phyloP scores from a whole-genome alignment of 352 stramenopile species.

The Aphanomyces cochlioides region DNA sequence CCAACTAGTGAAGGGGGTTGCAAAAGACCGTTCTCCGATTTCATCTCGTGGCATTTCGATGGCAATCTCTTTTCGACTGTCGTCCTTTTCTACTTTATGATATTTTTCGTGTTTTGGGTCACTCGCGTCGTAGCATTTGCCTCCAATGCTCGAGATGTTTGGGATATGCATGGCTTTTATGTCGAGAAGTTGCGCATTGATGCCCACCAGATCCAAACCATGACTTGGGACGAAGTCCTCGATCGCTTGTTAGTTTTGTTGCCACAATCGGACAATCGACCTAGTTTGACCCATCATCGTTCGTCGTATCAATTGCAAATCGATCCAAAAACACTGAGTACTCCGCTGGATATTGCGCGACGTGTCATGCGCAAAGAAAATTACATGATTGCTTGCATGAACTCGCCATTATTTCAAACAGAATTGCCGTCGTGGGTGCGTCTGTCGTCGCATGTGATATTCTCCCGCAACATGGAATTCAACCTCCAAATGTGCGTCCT shows the following conservation, averaged over 20 bases:
- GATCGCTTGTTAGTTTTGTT: slow-evolving; percentile 73
- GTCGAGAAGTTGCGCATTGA: slow-evolving; percentile 88
- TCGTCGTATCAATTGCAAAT: slow-evolving; percentile 80
- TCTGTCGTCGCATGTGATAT: slow-evolving; percentile 73
- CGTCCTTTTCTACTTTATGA: slow-evolving; percentile 89
- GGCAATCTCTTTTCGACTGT: slow-evolving; percentile 44
- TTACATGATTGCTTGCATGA: slow-evolving; percentile 98
- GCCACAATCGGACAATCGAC: slow-evolving; percentile 50
- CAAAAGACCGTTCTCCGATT: slow-evolving; percentile 61
- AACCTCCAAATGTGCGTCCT: slow-evolving; percentile 95
- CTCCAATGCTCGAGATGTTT: slow-evolving; percentile 77
- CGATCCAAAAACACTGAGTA: slow-evolving; percentile 65
- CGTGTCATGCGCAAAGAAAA: slow-evolving; percentile 99
- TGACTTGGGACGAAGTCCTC: slow-evolving; percentile 89
- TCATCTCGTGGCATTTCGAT: slow-evolving; percentile 59
- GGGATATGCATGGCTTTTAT: slow-evolving; percentile 91
- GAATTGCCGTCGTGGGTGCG: slow-evolving; percentile 58
- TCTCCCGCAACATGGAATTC: slow-evolving; percentile 90
- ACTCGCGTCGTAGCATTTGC: slow-evolving; percentile 82
- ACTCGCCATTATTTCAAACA: slow-evolving; percentile 91
- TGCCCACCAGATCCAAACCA: slow-evolving; percentile 72
- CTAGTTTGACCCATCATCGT: slow-evolving; percentile 45
- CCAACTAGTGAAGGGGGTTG: slow-evolving; percentile 77
- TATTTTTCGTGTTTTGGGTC: slow-evolving; percentile 93
- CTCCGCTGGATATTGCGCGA: slow-evolving; percentile 87